A percentile compares a stretch with the other conserved stretches of the same genome.
phyloP scores from a whole-genome alignment of 805 yeast species.

The Metschnikowia peoriensis region DNA sequence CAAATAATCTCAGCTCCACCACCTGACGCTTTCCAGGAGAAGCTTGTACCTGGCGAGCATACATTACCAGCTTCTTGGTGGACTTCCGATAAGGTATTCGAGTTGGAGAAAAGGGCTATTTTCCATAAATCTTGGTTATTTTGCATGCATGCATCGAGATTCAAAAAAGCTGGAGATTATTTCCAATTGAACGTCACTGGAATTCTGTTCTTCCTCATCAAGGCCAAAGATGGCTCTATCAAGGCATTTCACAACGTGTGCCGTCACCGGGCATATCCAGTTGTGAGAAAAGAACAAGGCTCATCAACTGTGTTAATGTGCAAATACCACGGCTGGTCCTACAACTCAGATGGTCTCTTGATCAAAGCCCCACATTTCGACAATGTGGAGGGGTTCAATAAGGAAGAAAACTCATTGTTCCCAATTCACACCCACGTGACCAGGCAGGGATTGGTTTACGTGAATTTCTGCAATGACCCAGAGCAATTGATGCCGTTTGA shows the following conservation, averaged over 20 bases:
- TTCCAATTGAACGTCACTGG: constrained; percentile 50
- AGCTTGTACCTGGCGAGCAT: constrained; percentile 31
- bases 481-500: constrained; percentile 48
- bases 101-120: constrained; percentile 56
- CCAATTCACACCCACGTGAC: constrained; percentile 55
- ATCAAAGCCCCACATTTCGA: constrained; percentile 65
- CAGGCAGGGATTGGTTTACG: constrained; percentile 54
- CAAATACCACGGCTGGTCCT: constrained; percentile 65
- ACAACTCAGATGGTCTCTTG: constrained; percentile 57
- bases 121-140: constrained; percentile 58
- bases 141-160: constrained; percentile 51
- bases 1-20: constrained; percentile 24
- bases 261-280: constrained; percentile 65
- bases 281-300: constrained; percentile 56
- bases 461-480: constrained; percentile 48
- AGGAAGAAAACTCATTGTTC: constrained; percentile 53
- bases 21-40: constrained; percentile 19
- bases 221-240: constrained; percentile 48
- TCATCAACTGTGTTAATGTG: constrained; percentile 59
- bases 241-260: constrained; percentile 65
- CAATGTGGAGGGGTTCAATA: constrained; percentile 55
- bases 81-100: constrained; percentile 57
- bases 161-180: constrained; percentile 58
- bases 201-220: constrained; percentile 54
- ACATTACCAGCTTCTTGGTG: constrained; percentile 68